These are phyloP conservation scores for Linnemannia elongata DNA, from an alignment of 192 early-diverging fungal genomes.

Conservation along the genomic window DNA sequence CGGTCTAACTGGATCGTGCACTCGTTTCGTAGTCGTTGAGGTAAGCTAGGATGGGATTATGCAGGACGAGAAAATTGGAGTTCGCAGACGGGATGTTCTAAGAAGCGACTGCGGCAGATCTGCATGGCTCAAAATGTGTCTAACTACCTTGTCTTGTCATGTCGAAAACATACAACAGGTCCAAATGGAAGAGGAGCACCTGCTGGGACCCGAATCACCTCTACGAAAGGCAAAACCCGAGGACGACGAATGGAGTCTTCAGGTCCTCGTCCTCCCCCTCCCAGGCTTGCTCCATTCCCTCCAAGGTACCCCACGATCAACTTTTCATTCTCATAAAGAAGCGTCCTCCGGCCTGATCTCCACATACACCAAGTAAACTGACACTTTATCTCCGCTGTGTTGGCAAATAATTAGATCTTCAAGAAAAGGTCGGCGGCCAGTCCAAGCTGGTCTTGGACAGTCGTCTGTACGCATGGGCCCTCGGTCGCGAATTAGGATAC, in stretches of 20 bases:
- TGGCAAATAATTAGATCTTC: constrained; percentile 24
- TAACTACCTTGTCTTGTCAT: constrained; percentile 38
- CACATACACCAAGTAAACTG: too few species aligned
- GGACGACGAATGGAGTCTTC: constrained; percentile 69
- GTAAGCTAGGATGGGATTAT: constrained; percentile 2
- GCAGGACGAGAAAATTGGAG: neutral
- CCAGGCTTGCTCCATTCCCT: constrained; percentile 37
- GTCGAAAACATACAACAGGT: constrained; percentile 41
- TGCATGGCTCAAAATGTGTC: constrained; percentile 62
- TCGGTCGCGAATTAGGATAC: constrained; percentile 42
- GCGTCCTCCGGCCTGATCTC: too few species aligned
- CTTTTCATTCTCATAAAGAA: neutral
- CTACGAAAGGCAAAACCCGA: constrained; percentile 49
- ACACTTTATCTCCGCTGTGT: neutral
- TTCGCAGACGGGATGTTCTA: neutral
- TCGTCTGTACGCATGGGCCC: constrained; percentile 50
- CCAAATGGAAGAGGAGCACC: constrained; percentile 34
- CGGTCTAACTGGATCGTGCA: constrained; percentile 62
- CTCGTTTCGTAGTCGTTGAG: constrained; percentile 56
- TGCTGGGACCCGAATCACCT: constrained; percentile 12
- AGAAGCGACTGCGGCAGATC: constrained; percentile 31
- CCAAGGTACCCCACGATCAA: constrained; percentile 54
- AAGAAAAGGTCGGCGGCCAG: constrained; percentile 24
- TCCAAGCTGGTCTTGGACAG: constrained; percentile 62
- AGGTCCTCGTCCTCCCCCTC: constrained; percentile 56